Conservation (phyloP, 371 early-diverging fungal genomes). For the Zychaea mexicana region DNA sequence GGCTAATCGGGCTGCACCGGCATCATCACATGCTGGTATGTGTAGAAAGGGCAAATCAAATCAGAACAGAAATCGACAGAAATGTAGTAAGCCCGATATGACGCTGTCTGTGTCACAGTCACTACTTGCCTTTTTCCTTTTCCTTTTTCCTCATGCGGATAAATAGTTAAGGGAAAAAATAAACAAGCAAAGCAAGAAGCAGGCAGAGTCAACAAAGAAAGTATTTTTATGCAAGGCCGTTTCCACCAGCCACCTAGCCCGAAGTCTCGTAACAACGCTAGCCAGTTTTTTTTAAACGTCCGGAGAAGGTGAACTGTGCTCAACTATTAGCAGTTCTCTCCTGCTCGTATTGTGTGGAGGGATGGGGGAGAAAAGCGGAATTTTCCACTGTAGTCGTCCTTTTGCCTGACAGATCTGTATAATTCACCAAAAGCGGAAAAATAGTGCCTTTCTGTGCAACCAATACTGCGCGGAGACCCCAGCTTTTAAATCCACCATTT, state of each 20-base stretch:
- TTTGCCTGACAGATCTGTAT: neutral
- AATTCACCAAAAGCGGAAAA: constrained; percentile 2
- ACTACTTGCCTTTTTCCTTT: neutral
- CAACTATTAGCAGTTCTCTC: neutral
- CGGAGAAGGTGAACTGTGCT: neutral
- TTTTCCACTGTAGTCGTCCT: neutral
- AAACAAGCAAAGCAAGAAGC: neutral
- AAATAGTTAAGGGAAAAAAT: neutral
- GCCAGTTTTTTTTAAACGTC: too few species aligned
- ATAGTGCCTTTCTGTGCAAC: neutral
- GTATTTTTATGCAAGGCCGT: neutral
- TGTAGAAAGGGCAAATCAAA: too few species aligned
- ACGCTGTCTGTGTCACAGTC: neutral
- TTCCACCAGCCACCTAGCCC: too few species aligned
- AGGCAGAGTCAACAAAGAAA: neutral
- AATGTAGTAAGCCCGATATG: neutral
- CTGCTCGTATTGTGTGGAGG: too few species aligned
- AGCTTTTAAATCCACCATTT: neutral
- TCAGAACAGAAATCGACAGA: neutral
- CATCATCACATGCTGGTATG: too few species aligned
- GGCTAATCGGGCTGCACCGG: too few species aligned
- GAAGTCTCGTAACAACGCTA: too few species aligned
- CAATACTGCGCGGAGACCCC: neutral
- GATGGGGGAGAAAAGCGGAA: neutral
- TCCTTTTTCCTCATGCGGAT: neutral